Percentiles rank a stretch among this genome's conserved stretches.
These are phyloP conservation scores for Penicillium pancosmium DNA, from an alignment of 495 filamentous ascomycete genomes.

Conservation along the genomic window DNA sequence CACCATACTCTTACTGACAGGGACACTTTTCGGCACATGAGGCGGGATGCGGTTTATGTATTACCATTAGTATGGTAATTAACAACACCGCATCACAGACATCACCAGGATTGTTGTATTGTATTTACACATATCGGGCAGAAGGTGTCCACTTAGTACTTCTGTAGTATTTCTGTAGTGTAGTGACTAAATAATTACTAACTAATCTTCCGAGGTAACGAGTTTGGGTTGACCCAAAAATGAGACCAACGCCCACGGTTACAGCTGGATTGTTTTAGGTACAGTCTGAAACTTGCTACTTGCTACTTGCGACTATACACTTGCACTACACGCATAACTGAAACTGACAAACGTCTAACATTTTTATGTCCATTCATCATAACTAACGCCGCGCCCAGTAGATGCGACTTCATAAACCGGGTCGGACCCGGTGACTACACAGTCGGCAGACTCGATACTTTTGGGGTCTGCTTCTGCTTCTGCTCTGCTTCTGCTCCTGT, in stretches of 20 bases:
- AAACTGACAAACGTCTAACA: slow-evolving; percentile 1
- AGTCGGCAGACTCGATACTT: slow-evolving; percentile 5
- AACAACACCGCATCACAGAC: too few species aligned
- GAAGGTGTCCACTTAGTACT: too few species aligned
- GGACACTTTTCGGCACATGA: too few species aligned
- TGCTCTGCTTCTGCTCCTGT: slow-evolving; percentile 20
- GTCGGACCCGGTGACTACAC: slow-evolving; percentile 21
- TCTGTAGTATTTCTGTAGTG: too few species aligned
- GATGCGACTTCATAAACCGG: slow-evolving; percentile 38
- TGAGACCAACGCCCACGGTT: background rate
- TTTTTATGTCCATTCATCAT: slow-evolving; percentile 43
- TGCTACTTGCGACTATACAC: background rate
- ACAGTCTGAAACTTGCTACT: background rate
- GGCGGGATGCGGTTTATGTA: too few species aligned
- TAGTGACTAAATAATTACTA: too few species aligned
- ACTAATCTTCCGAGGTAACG: too few species aligned
- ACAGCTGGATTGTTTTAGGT: too few species aligned
- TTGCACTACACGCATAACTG: background rate
- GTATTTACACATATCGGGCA: too few species aligned
- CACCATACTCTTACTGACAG: too few species aligned
- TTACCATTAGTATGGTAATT: too few species aligned
- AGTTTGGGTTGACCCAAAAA: slow-evolving; percentile 4
- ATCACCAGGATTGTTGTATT: too few species aligned
- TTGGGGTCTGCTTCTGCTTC: slow-evolving; percentile 6
- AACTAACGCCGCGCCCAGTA: slow-evolving; percentile 34